A percentile compares a stretch with the other conserved stretches of the same genome.
These are phyloP conservation scores for Tubosaeta sp. DNA, from an alignment of 768 basidiomycete genomes.

Conservation along the genomic window DNA sequence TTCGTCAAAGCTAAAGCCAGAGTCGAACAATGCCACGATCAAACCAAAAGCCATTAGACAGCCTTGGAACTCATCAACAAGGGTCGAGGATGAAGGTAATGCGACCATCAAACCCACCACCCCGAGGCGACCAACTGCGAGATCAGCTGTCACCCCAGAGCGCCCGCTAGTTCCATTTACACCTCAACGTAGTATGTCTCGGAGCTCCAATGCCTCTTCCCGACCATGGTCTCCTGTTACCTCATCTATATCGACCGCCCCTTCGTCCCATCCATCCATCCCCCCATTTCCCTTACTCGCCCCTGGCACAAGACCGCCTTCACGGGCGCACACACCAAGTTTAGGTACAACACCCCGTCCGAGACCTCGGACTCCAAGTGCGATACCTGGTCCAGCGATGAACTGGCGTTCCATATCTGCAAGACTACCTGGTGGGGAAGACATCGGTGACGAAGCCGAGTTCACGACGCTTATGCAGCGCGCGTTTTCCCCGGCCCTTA, in stretches of 20 bases:
- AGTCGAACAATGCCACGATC: slow-evolving; percentile 37
- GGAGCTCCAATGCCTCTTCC: slow-evolving; percentile 73
- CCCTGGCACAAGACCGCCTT: slow-evolving; percentile 38
- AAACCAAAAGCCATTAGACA: slow-evolving; percentile 43
- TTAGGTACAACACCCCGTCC: slow-evolving; percentile 52
- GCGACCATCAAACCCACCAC: slow-evolving; percentile 47
- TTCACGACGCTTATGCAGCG: slow-evolving; percentile 48
- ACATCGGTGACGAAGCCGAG: slow-evolving; percentile 43
- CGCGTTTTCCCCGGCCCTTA: slow-evolving; percentile 55
- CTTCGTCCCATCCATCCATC: slow-evolving; percentile 43
- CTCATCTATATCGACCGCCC: slow-evolving; percentile 66
- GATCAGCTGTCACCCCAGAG: slow-evolving; percentile 42
- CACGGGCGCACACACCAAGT: slow-evolving; percentile 57
- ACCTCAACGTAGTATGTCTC: slow-evolving; percentile 61
- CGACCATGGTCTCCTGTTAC: slow-evolving; percentile 77
- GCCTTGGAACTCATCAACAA: slow-evolving; percentile 81
- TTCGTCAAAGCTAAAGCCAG: slow-evolving; percentile 32
- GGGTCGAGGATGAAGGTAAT: slow-evolving; percentile 51
- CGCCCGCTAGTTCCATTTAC: slow-evolving; percentile 47
- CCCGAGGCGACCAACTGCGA: slow-evolving; percentile 45
- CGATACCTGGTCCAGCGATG: slow-evolving; percentile 64
- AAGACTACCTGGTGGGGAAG: slow-evolving; percentile 41
- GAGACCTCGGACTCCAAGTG: slow-evolving; percentile 74
- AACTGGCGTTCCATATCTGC: slow-evolving; percentile 47
- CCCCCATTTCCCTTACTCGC: slow-evolving; percentile 29